These are phyloP conservation scores for Populus davidiana DNA, from an alignment of 345 rosid species.

Conservation along the genomic window DNA sequence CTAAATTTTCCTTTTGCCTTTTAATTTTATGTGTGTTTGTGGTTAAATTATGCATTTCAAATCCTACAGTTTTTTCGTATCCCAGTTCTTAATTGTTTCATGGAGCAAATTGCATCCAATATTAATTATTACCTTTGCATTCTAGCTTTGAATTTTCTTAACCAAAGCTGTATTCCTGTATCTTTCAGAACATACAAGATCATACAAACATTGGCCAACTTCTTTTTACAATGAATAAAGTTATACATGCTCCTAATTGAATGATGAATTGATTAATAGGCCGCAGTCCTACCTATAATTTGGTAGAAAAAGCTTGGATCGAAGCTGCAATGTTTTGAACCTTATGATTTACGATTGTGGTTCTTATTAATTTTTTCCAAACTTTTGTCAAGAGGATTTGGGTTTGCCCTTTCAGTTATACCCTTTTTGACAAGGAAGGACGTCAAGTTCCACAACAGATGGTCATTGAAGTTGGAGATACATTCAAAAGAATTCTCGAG, in stretches of 20 bases:
- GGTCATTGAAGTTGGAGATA: constrained; percentile 72
- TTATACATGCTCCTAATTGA: background rate
- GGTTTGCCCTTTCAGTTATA: constrained; percentile 46
- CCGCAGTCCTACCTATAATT: no score
- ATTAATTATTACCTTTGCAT: no score
- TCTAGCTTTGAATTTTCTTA: no score
- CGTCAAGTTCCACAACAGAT: constrained; percentile 54
- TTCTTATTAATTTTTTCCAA: constrained; percentile 7
- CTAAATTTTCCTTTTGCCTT: background rate
- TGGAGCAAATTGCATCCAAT: no score
- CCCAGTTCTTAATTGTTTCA: no score
- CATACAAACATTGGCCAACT: no score
- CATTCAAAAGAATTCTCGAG: constrained; percentile 68
- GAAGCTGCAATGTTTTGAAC: background rate
- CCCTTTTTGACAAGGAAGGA: constrained; percentile 65
- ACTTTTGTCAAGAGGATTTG: constrained; percentile 16
- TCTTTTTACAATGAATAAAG: no score
- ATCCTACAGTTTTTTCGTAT: background rate
- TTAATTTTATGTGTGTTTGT: background rate
- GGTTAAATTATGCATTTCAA: background rate
- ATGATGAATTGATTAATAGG: background rate
- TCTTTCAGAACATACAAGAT: no score
- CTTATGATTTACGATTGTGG: background rate
- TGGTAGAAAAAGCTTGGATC: background rate
- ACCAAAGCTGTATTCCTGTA: no score